Percentiles rank a stretch among this genome's conserved stretches.
These are phyloP conservation scores for Clathrospora elynae DNA, from an alignment of 2,329 filamentous ascomycete species.

Conservation along the genomic window DNA sequence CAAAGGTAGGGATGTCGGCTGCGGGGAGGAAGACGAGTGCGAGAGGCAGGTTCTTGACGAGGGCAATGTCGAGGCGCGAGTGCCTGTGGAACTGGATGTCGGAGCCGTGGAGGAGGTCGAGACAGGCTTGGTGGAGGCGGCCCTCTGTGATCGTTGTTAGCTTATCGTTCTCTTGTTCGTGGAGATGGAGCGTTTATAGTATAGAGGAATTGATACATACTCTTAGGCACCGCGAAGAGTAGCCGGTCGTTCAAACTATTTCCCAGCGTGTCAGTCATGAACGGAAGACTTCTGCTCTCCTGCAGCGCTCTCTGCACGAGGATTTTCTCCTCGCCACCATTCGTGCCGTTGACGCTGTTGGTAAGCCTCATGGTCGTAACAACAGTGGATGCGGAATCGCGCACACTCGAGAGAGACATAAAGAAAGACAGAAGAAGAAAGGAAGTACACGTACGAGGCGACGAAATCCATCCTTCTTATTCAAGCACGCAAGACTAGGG, in stretches of 20 bases:
- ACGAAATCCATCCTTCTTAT: conserved; percentile 49
- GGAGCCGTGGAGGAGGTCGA: conserved; percentile 89
- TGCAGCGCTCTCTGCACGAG: conserved; percentile 33
- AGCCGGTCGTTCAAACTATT: conserved; percentile 86
- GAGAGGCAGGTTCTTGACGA: conserved; percentile 95
- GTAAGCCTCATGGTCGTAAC: conserved; percentile 29
- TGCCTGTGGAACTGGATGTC: conserved; percentile 97
- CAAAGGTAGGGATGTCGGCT: conserved; percentile 95
- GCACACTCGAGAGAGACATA: background rate
- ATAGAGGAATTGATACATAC: too few species aligned
- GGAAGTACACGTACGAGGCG: conserved; percentile 45
- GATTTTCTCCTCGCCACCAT: conserved; percentile 26
- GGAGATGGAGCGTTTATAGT: too few species aligned
- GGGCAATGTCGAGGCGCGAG: conserved; percentile 92
- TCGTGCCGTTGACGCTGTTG: conserved; percentile 27
- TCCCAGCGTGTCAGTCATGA: conserved; percentile 48
- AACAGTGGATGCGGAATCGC: background rate
- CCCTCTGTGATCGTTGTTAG: conserved; percentile 68
- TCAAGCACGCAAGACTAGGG: conserved; percentile 31
- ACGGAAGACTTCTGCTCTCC: conserved; percentile 44
- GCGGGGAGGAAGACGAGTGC: conserved; percentile 96
- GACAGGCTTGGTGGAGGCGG: conserved; percentile 81
- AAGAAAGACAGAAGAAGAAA: conserved; percentile 1
- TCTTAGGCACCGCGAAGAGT: conserved; percentile 98
- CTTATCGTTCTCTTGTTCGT: background rate